Conservation (phyloP, 306 rosid genomes). For the Cicer arietinum region DNA sequence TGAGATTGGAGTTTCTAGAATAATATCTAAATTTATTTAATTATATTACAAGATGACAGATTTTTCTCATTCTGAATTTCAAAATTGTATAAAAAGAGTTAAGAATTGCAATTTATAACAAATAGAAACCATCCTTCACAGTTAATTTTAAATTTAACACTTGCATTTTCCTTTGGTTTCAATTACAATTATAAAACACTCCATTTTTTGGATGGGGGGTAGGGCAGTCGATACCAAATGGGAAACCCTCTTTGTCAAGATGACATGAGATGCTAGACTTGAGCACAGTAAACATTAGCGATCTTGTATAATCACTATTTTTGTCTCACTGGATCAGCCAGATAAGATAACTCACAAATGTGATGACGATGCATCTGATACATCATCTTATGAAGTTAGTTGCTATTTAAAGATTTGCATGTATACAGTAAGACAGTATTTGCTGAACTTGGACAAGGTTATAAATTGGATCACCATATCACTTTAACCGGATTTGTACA, state of each 20-base stretch:
- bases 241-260: neutral
- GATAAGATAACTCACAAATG: constrained; percentile 7
- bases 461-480: neutral
- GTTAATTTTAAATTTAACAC: no score
- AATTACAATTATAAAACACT: no score
- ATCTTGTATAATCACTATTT: neutral
- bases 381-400: constrained; percentile 28
- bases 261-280: constrained; percentile 17
- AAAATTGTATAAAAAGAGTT: no score
- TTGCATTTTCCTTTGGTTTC: no score
- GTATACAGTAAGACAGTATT: constrained; percentile 12
- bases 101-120: no score
- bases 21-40: no score
- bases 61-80: no score
- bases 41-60: no score
- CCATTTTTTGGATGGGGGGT: no score
- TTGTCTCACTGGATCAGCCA: constrained; percentile 23
- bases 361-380: constrained; percentile 17
- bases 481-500: constrained; percentile 2
- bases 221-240: neutral
- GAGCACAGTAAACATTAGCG: neutral
- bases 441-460: constrained; percentile 21
- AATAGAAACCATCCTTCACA: no score
- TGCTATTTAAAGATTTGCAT: constrained; percentile 18
- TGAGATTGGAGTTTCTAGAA: no score